Evolutionary conservation across 2,329 filamentous ascomycete species (phyloP).

Genomic region (Fusarium sp.): DNA sequence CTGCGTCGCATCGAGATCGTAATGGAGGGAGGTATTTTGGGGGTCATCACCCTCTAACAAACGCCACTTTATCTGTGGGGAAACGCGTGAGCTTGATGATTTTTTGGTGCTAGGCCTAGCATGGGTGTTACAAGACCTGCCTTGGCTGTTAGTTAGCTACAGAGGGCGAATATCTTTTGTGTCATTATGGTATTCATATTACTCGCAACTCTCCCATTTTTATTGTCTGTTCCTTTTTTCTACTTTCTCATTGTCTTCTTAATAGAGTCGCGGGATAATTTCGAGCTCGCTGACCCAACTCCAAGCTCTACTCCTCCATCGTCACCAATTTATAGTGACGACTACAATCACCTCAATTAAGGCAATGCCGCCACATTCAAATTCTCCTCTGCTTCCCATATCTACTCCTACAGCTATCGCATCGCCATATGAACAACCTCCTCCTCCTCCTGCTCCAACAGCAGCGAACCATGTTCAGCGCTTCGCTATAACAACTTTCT

Average conservation of each 20-base stretch:
- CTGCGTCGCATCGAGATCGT: conserved; percentile 33
- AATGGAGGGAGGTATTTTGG: conserved; percentile 17
- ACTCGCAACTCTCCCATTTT: conserved; percentile 16
- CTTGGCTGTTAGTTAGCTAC: no score
- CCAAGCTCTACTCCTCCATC: background rate
- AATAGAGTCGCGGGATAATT: conserved; percentile 16
- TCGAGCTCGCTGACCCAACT: conserved; percentile 20
- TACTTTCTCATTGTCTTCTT: conserved; percentile 16
- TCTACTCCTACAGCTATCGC: conserved; percentile 41
- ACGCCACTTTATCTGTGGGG: conserved; percentile 43
- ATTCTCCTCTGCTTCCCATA: conserved; percentile 46
- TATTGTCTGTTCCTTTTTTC: conserved; percentile 16
- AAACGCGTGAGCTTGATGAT: conserved; percentile 45
- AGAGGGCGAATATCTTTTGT: background rate
- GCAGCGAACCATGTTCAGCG: conserved; percentile 39
- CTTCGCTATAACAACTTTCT: conserved; percentile 43
- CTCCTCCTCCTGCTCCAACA: conserved; percentile 16
- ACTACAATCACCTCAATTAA: background rate
- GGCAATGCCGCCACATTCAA: conserved; percentile 38
- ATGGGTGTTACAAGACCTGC: background rate
- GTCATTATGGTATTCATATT: conserved; percentile 25
- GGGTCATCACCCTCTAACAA: conserved; percentile 34
- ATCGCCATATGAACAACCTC: conserved; percentile 9
- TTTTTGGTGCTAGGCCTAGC: conserved; percentile 28
- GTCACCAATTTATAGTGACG: background rate